A percentile compares a stretch with the other conserved stretches of the same genome.
These are phyloP conservation scores for Skeletonema tropicum DNA, from an alignment of 108 stramenopile species.

Conservation along the genomic window DNA sequence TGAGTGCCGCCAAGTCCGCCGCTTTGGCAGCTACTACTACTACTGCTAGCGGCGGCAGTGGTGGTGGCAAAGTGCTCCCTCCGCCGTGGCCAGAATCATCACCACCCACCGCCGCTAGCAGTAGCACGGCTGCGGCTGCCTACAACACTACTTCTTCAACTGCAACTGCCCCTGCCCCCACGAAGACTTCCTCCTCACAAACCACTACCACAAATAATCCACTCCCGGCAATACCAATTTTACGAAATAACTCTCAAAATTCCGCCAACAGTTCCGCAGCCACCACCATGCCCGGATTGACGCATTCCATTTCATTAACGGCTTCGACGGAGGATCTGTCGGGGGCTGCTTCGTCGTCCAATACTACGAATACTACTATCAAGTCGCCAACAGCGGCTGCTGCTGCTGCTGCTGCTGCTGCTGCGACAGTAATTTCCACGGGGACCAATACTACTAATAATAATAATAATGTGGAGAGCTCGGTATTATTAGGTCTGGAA, in stretches of 20 bases:
- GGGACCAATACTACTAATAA: too few species aligned
- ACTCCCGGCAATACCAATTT: not conserved
- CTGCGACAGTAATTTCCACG: too few species aligned
- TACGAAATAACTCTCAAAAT: not conserved
- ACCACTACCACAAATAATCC: not conserved
- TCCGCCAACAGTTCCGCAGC: not conserved
- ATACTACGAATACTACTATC: too few species aligned
- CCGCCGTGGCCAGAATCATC: not conserved
- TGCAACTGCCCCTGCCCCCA: not conserved
- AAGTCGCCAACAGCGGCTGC: too few species aligned
- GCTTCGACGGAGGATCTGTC: not conserved
- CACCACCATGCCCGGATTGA: not conserved
- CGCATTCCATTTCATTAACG: not conserved
- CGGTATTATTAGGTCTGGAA: conserved; percentile 45
- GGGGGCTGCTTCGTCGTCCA: too few species aligned
- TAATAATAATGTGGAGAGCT: conserved; percentile 7
- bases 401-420: too few species aligned
- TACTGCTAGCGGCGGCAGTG: too few species aligned
- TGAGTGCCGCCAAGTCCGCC: not conserved
- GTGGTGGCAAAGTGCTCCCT: not conserved
- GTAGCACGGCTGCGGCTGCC: not conserved
- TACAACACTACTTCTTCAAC: not conserved
- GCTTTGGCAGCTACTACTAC: not conserved
- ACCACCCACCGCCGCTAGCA: not conserved
- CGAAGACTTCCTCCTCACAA: too few species aligned